Conservation (phyloP, 148 eudicot species). For the Chenopodium suecicum region DNA sequence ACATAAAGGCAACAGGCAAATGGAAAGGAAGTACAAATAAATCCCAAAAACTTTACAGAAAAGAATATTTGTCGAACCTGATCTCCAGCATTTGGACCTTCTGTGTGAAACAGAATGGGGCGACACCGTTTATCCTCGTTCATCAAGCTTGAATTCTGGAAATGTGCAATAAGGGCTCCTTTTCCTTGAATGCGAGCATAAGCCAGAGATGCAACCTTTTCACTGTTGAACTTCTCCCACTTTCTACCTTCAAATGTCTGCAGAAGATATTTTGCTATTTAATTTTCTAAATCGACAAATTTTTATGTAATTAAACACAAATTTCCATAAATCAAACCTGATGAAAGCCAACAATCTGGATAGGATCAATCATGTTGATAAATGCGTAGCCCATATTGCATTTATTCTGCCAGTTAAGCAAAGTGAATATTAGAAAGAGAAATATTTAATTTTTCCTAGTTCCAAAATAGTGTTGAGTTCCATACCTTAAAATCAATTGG, state of each 20-base stretch:
- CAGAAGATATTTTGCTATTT: slow-evolving; percentile 18
- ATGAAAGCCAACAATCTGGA: slow-evolving; percentile 52
- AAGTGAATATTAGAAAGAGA: slow-evolving; percentile 4
- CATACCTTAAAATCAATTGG: slow-evolving; percentile 80
- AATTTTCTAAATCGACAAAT: neutral
- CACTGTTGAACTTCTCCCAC: slow-evolving; percentile 87
- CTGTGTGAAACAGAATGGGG: slow-evolving; percentile 69
- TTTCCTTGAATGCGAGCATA: slow-evolving; percentile 87
- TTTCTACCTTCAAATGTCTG: slow-evolving; percentile 72
- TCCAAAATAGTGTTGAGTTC: neutral
- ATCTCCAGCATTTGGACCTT: slow-evolving; percentile 78
- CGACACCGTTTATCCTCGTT: slow-evolving; percentile 87
- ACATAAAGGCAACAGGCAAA: neutral
- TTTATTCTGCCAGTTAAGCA: slow-evolving; percentile 56
- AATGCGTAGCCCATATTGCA: slow-evolving; percentile 87
- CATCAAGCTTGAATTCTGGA: slow-evolving; percentile 86
- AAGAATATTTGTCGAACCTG: slow-evolving; percentile 40
- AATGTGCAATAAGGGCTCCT: slow-evolving; percentile 73
- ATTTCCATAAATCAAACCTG: slow-evolving; percentile 46
- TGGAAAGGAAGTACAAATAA: neutral
- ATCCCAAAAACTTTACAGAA: neutral
- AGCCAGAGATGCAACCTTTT: slow-evolving; percentile 72
- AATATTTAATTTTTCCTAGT: neutral
- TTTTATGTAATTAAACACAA: neutral
- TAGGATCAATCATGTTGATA: slow-evolving; percentile 73